Base-by-base conservation (phyloP, 2,329 filamentous ascomycete genomes). In the Fusarium scirpi region DNA sequence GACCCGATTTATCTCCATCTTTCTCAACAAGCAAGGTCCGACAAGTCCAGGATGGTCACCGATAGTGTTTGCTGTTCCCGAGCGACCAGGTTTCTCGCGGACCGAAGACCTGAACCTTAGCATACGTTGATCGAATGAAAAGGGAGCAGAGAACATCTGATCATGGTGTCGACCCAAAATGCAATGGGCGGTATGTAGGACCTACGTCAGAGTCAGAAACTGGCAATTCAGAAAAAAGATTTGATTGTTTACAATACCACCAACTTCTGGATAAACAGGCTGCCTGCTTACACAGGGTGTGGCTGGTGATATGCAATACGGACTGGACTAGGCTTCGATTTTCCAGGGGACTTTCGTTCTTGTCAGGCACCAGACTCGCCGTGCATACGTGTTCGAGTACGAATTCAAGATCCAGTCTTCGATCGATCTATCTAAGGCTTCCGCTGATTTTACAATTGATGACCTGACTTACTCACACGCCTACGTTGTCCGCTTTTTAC, bases 251-350 rank as follows among this genome's bases (percentile, higher is more conserved):
- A 41, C 8, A 20, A 25, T 30, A 58, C 46, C 48, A 51, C 56
- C 52, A 57, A 51, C 15, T 51, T 18, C 48, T 47, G 57, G 56
- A 38, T 62, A 63, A 46, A 59, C 49, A 43, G 38, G 48, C 49
- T 58, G 15, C 27, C 38, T 45, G 22, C 24, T 34, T 55, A 51
- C 25, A 38, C 40, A 63, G 30, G 53, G 58, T 65, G 66, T 62
- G 67, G 56, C 51, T 53, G 41, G 51, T 52, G 61, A 57, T 44
- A 47, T 49, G 41, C 16, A 46, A 59, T 51, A 44, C 22, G 13
- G 24, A 41, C 52, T 56, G 12, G 29, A 41, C 49, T 62, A 74
- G 72, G 63, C 72, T 70, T 56, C 65, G 44, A 46, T 72, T 65
- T 69, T 47, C 27, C 20, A 49, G 34, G 27, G 38, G 15, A 62